phyloP scores from a whole-genome alignment of 2,329 filamentous ascomycete genomes.

The Chalaropsis thielavioides region DNA sequence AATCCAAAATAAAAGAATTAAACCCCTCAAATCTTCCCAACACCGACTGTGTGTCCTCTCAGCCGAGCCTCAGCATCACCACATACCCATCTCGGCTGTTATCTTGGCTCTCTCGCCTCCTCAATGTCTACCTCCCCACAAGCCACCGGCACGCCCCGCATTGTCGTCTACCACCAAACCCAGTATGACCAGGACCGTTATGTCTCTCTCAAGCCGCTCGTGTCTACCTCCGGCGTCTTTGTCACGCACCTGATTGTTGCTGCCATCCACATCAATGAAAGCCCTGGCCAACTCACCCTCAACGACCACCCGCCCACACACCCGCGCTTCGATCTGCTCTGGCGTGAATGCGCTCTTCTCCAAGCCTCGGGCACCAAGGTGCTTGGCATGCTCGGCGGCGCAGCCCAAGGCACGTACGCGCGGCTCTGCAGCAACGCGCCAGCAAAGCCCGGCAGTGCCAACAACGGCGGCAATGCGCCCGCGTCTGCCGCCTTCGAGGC shows the following conservation, averaged over 20 bases:
- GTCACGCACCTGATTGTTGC: slow-evolving; percentile 74
- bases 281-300: slow-evolving; percentile 52
- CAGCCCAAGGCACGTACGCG: slow-evolving; percentile 56
- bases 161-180: slow-evolving; percentile 42
- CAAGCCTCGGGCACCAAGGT: slow-evolving; percentile 64
- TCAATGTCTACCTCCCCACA: slow-evolving; percentile 24
- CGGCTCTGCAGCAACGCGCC: slow-evolving; percentile 39
- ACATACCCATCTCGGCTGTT: background rate
- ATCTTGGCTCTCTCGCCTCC: background rate
- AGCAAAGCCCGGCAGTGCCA: slow-evolving; percentile 22
- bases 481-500: slow-evolving; percentile 43
- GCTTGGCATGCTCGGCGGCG: slow-evolving; percentile 76
- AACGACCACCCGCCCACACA: slow-evolving; percentile 66
- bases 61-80: background rate
- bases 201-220: slow-evolving; percentile 40
- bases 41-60: background rate
- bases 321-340: slow-evolving; percentile 54
- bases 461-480: background rate
- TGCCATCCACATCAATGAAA: slow-evolving; percentile 67
- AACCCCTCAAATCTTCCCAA: background rate
- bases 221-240: slow-evolving; percentile 28
- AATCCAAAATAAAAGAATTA: background rate
- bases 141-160: slow-evolving; percentile 23
- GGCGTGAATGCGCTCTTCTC: slow-evolving; percentile 60
- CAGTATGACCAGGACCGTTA: slow-evolving; percentile 33